A percentile compares a stretch with the other conserved stretches of the same genome.
phyloP scores from a whole-genome alignment of 2,329 filamentous ascomycete species.

The Ploettnerulaceae sp. region DNA sequence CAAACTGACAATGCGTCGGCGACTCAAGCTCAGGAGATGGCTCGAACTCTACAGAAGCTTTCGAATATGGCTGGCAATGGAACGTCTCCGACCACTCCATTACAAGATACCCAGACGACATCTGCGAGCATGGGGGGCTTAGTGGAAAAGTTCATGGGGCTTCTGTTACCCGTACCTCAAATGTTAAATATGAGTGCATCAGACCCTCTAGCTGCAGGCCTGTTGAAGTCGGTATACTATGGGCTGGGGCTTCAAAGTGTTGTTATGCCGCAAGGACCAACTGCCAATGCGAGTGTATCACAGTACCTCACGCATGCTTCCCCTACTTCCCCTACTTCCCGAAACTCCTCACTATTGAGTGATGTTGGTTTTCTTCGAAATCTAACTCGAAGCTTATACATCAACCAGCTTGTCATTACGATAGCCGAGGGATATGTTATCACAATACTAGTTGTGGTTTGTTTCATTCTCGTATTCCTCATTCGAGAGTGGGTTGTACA shows the following conservation, averaged over 20 bases:
- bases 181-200: slow-evolving; percentile 25
- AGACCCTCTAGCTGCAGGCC: slow-evolving; percentile 27
- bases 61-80: slow-evolving; percentile 27
- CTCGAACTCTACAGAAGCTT: slow-evolving; percentile 23
- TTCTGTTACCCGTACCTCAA: slow-evolving; percentile 28
- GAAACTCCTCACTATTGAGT: slow-evolving; percentile 46
- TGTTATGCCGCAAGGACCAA: slow-evolving; percentile 8
- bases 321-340: slow-evolving; percentile 6
- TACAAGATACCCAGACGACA: slow-evolving; percentile 34
- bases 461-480: slow-evolving; percentile 93
- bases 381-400: slow-evolving; percentile 60
- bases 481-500: slow-evolving; percentile 98
- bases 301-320: slow-evolving; percentile 10
- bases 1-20: slow-evolving; percentile 17
- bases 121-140: slow-evolving; percentile 36
- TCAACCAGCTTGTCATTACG: slow-evolving; percentile 78
- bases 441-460: slow-evolving; percentile 83
- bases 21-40: slow-evolving; percentile 23
- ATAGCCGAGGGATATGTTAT: slow-evolving; percentile 91
- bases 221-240: slow-evolving; percentile 30
- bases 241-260: slow-evolving; percentile 22
- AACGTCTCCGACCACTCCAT: slow-evolving; percentile 30
- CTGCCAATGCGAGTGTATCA: slow-evolving; percentile 14
- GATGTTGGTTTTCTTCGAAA: slow-evolving; percentile 53
- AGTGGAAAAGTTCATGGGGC: slow-evolving; percentile 35